Conservation (phyloP, 306 rosid species). For the Bauhinia variegata region DNA sequence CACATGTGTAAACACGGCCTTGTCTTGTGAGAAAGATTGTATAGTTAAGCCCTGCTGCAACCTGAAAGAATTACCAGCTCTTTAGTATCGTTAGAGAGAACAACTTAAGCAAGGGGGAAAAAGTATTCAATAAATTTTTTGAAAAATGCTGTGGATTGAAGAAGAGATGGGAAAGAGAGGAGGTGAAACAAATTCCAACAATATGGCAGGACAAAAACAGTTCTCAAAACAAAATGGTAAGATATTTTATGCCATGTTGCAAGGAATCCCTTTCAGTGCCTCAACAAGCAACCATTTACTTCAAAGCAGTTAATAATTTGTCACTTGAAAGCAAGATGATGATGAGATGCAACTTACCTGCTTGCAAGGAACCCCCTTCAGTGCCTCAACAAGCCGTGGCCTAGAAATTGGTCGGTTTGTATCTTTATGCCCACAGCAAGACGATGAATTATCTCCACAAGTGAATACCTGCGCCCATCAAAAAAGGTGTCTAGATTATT, state of each 20-base stretch:
- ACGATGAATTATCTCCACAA: conserved; percentile 90
- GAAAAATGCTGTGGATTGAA: neutral
- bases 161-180: neutral
- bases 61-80: conserved; percentile 52
- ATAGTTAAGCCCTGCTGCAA: conserved; percentile 86
- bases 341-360: conserved; percentile 50
- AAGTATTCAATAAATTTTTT: neutral
- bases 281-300: too few species aligned
- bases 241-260: conserved; percentile 7
- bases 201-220: neutral
- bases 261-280: neutral
- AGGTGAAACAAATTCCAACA: neutral
- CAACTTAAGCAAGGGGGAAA: neutral
- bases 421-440: conserved; percentile 86
- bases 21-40: conserved; percentile 80
- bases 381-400: conserved; percentile 86
- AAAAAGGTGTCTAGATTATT: neutral
- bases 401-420: conserved; percentile 78
- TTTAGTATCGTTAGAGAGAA: conserved; percentile 12
- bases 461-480: conserved; percentile 74
- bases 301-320: too few species aligned
- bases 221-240: conserved; percentile 5
- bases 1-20: conserved; percentile 87
- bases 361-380: conserved; percentile 79
- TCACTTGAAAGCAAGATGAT: too few species aligned